Percentiles rank a stretch among this genome's conserved stretches.
Evolutionary conservation across 164 flowering plant species (phyloP).

Genomic region (Chloranthus sessilifolius): DNA sequence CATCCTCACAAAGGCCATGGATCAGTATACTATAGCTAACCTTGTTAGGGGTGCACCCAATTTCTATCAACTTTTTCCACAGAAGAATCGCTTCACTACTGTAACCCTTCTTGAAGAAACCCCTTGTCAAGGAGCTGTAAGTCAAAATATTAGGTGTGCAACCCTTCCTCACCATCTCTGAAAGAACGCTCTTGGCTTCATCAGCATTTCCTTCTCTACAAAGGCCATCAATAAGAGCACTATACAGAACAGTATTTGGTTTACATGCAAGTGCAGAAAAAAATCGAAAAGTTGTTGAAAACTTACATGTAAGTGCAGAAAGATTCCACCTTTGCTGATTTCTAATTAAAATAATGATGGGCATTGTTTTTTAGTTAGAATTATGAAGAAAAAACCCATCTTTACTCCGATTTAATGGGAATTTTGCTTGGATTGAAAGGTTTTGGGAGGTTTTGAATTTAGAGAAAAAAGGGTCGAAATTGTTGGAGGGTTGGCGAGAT

Average conservation of each 20-base stretch:
- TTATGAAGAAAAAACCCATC: too few species aligned
- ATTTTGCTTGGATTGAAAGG: too few species aligned
- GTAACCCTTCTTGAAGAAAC: constrained; percentile 49
- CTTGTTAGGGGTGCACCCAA: constrained; percentile 33
- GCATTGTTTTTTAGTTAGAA: too few species aligned
- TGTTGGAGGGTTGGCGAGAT: too few species aligned
- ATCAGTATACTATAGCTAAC: constrained; percentile 72
- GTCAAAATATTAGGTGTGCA: constrained; percentile 61
- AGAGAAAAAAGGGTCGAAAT: too few species aligned
- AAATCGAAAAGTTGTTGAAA: too few species aligned
- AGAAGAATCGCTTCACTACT: constrained; percentile 48
- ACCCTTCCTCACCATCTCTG: constrained; percentile 52
- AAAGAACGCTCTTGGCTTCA: constrained; percentile 45
- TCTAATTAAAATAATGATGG: too few species aligned
- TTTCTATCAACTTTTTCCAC: constrained; percentile 66
- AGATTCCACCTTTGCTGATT: too few species aligned
- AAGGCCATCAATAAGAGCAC: constrained; percentile 74
- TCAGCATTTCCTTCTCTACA: constrained; percentile 49
- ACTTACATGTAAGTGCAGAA: too few species aligned
- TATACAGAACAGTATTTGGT: constrained; percentile 62
- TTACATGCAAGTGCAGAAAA: too few species aligned
- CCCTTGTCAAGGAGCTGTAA: constrained; percentile 75
- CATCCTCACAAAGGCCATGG: constrained; percentile 61
- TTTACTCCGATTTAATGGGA: too few species aligned
- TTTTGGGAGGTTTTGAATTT: too few species aligned